Evolutionary conservation across 1,139 yeast species (phyloP).

Genomic region (Chernovozyma aurita): DNA sequence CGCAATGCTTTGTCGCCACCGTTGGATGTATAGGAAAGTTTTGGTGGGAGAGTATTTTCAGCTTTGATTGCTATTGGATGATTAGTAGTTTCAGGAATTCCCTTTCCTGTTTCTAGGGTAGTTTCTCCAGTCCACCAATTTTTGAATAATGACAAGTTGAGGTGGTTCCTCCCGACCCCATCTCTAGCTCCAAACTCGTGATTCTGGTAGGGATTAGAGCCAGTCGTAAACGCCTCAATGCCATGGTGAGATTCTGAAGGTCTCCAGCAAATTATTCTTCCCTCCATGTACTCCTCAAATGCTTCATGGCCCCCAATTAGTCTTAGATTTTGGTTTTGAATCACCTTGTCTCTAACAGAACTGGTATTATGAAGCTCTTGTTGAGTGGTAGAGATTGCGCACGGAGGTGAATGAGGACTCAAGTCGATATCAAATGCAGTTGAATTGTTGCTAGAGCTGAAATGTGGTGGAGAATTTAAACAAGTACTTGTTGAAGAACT

Average conservation of each 20-base stretch:
- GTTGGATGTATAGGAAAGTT: no score
- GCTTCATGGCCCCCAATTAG: background rate
- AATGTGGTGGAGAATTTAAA: background rate
- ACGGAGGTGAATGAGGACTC: conserved; percentile 7
- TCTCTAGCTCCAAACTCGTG: background rate
- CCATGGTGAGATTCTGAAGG: conserved; percentile 44
- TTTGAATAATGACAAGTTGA: background rate
- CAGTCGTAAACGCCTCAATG: conserved; percentile 29
- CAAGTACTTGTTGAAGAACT: background rate
- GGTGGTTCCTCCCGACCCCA: background rate
- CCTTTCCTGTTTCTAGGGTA: background rate
- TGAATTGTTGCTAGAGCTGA: background rate
- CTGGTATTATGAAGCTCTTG: background rate
- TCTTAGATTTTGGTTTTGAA: background rate
- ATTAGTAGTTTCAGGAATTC: no score
- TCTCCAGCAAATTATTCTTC: conserved; percentile 47
- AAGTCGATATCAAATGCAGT: background rate
- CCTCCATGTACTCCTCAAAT: conserved; percentile 45
- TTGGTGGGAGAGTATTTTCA: no score
- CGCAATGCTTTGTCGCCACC: no score
- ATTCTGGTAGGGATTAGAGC: conserved; percentile 38
- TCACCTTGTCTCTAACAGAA: conserved; percentile 1
- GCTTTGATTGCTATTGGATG: no score
- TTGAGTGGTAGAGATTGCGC: background rate
- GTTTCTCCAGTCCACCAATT: background rate